These are phyloP conservation scores for Lentinula sp. DNA, from an alignment of 768 basidiomycete genomes.

Conservation along the genomic window DNA sequence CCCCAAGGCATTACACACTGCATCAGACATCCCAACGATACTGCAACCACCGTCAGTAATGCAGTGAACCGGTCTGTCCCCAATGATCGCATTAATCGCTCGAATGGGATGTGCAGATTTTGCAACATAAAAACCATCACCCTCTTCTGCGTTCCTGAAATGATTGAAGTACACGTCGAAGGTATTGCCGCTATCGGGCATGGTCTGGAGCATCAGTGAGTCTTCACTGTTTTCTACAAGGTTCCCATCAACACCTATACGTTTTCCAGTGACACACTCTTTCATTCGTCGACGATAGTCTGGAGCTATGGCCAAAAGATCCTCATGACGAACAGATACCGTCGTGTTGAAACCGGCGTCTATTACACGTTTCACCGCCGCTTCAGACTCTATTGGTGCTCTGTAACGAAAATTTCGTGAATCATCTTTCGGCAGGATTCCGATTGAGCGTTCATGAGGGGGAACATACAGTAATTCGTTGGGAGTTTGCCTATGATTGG, in stretches of 20 bases:
- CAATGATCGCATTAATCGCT: neutral
- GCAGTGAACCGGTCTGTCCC: neutral
- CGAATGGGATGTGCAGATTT: neutral
- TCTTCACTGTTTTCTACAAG: neutral
- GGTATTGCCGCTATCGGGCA: accelerated
- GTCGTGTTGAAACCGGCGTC: neutral
- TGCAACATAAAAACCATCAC: neutral
- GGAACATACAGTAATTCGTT: neutral
- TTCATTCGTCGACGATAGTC: neutral
- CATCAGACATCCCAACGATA: neutral
- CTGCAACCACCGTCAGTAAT: neutral
- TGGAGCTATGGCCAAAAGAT: neutral
- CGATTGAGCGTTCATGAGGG: neutral
- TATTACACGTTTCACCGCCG: neutral
- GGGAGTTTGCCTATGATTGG: neutral
- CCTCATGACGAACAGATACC: neutral
- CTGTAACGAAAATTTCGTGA: neutral
- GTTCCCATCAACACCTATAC: neutral
- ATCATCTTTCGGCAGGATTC: neutral
- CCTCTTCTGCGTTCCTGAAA: neutral
- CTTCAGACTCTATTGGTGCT: neutral
- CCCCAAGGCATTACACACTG: neutral
- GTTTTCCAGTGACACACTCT: neutral
- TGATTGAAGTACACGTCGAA: neutral
- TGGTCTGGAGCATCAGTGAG: too few species aligned